These are phyloP conservation scores for Aspergillus melleus DNA, from an alignment of 2,329 filamentous ascomycete species.

Conservation along the genomic window DNA sequence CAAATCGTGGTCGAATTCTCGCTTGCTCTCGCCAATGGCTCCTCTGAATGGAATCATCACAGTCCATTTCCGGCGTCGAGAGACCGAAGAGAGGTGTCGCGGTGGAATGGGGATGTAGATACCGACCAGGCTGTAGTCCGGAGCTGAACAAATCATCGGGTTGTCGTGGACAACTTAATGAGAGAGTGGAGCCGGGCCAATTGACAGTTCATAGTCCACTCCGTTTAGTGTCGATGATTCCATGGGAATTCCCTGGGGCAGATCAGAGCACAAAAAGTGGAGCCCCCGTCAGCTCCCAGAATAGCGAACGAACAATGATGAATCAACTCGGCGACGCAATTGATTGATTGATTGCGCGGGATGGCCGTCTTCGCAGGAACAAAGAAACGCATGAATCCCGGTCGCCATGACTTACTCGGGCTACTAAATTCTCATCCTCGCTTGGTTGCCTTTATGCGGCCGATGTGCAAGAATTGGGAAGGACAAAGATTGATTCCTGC, in stretches of 20 bases:
- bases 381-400: too few species aligned
- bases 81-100: too few species aligned
- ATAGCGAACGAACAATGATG: neutral
- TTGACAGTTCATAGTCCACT: neutral
- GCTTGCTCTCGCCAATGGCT: too few species aligned
- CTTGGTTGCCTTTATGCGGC: neutral
- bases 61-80: too few species aligned
- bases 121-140: neutral
- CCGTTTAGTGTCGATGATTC: neutral
- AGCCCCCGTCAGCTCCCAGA: neutral
- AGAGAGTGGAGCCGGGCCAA: neutral
- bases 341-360: too few species aligned
- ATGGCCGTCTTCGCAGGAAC: too few species aligned
- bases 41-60: too few species aligned
- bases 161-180: too few species aligned
- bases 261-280: neutral
- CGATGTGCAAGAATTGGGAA: neutral
- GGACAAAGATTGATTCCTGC: too few species aligned
- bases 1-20: neutral
- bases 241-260: neutral
- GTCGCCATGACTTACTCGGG: neutral
- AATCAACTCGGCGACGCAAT: too few species aligned
- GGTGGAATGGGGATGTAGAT: neutral
- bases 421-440: neutral
- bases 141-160: neutral